Percentiles rank a stretch among this genome's conserved stretches.
Evolutionary conservation across 176 grass and related monocot genomes (phyloP).

Genomic region (Aegilops tauschii): DNA sequence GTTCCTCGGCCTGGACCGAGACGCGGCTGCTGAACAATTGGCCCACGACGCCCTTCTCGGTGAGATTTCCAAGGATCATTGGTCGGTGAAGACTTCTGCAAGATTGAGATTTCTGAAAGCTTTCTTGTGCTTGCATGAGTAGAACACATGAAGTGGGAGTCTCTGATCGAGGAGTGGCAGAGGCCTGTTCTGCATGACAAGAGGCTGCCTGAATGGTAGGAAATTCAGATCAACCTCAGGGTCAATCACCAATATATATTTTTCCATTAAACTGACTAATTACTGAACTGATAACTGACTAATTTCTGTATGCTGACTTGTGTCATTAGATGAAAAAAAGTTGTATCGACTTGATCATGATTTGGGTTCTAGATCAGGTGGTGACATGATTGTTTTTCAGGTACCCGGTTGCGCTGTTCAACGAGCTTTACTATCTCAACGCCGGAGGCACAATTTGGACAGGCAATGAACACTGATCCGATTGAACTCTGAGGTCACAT

Average conservation of each 20-base stretch:
- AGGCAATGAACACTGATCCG: constrained; percentile 17
- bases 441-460: constrained; percentile 71
- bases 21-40: constrained; percentile 47
- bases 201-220: constrained; percentile 54
- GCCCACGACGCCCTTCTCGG: constrained; percentile 57
- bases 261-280: background rate
- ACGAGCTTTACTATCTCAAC: constrained; percentile 74
- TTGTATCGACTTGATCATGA: background rate
- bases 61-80: constrained; percentile 18
- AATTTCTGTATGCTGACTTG: background rate
- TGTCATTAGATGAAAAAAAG: background rate
- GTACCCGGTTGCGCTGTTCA: constrained; percentile 60
- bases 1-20: constrained; percentile 52
- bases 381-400: constrained; percentile 10
- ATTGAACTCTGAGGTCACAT: background rate
- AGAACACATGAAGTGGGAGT: constrained; percentile 57
- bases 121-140: background rate
- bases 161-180: constrained; percentile 75
- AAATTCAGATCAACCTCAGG: background rate
- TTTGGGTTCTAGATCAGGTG: background rate
- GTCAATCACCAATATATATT: background rate
- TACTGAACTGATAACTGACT: background rate
- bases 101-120: background rate
- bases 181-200: constrained; percentile 56
- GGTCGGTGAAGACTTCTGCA: background rate